These are phyloP conservation scores for Kalmusia sp. DNA, from an alignment of 2,329 filamentous ascomycete genomes.

Conservation along the genomic window DNA sequence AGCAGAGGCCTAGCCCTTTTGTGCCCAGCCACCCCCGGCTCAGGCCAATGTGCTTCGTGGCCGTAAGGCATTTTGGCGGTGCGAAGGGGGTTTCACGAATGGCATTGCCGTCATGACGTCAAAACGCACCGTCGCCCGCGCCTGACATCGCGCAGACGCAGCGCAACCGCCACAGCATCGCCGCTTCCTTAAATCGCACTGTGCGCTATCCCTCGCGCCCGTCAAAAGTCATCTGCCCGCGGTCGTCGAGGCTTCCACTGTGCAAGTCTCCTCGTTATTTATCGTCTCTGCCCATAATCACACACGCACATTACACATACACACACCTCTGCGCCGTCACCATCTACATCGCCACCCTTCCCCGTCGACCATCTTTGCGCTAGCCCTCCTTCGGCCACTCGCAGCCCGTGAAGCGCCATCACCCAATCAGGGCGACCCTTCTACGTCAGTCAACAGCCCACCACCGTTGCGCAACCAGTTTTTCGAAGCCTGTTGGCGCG, in stretches of 20 bases:
- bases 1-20: neutral
- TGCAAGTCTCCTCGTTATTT: neutral
- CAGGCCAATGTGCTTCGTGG: neutral
- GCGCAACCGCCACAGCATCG: slow-evolving; percentile 3
- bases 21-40: slow-evolving; percentile 1
- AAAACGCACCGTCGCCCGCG: neutral
- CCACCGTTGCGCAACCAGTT: slow-evolving; percentile 28
- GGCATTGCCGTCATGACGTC: neutral
- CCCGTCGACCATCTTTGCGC: slow-evolving; percentile 25
- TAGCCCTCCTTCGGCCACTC: slow-evolving; percentile 29
- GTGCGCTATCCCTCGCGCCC: neutral
- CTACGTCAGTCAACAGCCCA: slow-evolving; percentile 39
- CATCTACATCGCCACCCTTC: slow-evolving; percentile 2
- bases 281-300: slow-evolving; percentile 9
- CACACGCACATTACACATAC: no score
- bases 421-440: slow-evolving; percentile 42
- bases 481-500: slow-evolving; percentile 25
- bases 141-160: slow-evolving; percentile 1
- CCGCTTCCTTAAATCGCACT: slow-evolving; percentile 6
- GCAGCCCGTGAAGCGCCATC: slow-evolving; percentile 17
- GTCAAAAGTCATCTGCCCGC: neutral
- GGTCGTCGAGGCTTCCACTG: neutral
- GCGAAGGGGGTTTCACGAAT: neutral
- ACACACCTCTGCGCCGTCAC: no score
- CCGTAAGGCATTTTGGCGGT: neutral